Conservation (phyloP, 768 basidiomycete genomes). For the Tulasnella sp. region DNA sequence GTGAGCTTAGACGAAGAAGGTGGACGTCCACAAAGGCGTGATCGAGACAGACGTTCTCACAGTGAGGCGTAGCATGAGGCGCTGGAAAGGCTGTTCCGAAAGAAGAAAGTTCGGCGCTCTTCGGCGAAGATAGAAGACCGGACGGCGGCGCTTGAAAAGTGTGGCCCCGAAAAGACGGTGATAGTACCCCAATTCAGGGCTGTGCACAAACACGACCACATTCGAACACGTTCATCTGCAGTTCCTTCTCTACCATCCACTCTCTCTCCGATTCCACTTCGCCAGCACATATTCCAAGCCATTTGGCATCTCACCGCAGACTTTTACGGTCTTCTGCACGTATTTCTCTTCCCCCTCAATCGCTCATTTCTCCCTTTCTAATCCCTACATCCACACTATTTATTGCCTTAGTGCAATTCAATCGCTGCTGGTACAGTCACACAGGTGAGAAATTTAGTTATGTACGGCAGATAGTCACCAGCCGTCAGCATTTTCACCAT, state of each 20-base stretch:
- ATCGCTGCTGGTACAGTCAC: not conserved
- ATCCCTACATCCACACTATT: not conserved
- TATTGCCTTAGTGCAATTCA: not conserved
- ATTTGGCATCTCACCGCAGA: not conserved
- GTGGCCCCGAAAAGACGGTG: not conserved
- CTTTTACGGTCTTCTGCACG: not conserved
- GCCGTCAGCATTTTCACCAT: not conserved
- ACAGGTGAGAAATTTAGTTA: not conserved
- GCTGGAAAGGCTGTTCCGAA: not conserved
- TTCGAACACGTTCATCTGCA: not conserved
- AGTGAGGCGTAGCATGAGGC: not conserved
- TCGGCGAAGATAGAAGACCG: not conserved
- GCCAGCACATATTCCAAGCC: not conserved
- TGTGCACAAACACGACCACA: not conserved
- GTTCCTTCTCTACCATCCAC: not conserved
- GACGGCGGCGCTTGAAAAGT: slow-evolving; percentile 1
- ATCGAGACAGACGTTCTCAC: not conserved
- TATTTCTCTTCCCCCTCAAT: not conserved
- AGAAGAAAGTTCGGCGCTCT: not conserved
- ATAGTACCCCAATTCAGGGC: not conserved
- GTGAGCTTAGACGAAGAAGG: too few species aligned
- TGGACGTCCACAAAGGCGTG: too few species aligned
- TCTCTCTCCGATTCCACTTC: not conserved
- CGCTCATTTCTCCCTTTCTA: not conserved
- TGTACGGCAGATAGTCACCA: not conserved